phyloP scores from a whole-genome alignment of 2,329 filamentous ascomycete genomes.

The Aspergillus sp. region DNA sequence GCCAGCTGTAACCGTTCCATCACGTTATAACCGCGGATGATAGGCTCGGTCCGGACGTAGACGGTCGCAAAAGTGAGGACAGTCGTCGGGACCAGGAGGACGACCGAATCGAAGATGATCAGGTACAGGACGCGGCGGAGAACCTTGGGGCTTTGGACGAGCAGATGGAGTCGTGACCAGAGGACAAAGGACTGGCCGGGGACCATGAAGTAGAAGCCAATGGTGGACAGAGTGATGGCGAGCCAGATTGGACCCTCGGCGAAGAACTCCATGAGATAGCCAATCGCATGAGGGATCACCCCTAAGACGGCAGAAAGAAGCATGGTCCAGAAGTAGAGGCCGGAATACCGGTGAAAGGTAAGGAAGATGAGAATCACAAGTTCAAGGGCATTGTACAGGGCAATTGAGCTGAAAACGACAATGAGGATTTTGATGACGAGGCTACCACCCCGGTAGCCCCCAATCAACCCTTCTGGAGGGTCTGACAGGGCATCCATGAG shows the following conservation, averaged over 20 bases:
- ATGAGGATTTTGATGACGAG: constrained; percentile 25
- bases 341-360: constrained; percentile 35
- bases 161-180: constrained; percentile 60
- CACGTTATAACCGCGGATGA: constrained; percentile 42
- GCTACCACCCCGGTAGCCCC: constrained; percentile 23
- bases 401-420: constrained; percentile 38
- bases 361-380: constrained; percentile 36
- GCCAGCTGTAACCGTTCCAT: constrained; percentile 43
- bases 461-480: constrained; percentile 27
- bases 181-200: constrained; percentile 62
- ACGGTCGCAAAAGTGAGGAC: constrained; percentile 51
- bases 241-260: constrained; percentile 32
- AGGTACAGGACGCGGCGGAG: constrained; percentile 53
- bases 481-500: constrained; percentile 17
- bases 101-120: constrained; percentile 55
- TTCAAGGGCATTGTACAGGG: constrained; percentile 48
- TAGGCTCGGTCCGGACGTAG: constrained; percentile 19
- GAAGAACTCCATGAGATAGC: constrained; percentile 41
- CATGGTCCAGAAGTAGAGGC: constrained; percentile 43
- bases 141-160: constrained; percentile 49
- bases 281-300: constrained; percentile 37
- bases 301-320: constrained; percentile 34
- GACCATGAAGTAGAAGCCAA: constrained; percentile 60
- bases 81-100: constrained; percentile 53
- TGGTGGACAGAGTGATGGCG: constrained; percentile 39